A percentile compares a stretch with the other conserved stretches of the same genome.
Conservation (phyloP, 345 rosid genomes). For the Sonneratia alba region DNA sequence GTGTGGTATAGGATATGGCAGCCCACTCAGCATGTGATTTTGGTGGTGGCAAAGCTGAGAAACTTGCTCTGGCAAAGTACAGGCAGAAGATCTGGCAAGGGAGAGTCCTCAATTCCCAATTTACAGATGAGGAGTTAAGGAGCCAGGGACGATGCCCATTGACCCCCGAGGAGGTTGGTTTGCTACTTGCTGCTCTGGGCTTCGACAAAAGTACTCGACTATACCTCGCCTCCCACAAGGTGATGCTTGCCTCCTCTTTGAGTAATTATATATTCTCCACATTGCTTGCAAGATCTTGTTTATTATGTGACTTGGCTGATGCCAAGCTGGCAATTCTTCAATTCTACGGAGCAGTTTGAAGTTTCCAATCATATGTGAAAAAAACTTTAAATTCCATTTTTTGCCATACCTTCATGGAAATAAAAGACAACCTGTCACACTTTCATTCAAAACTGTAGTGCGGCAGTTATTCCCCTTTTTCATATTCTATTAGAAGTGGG, state of each 20-base stretch:
- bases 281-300: not conserved
- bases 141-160: slow-evolving; percentile 91
- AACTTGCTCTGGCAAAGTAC: slow-evolving; percentile 80
- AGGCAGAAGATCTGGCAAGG: slow-evolving; percentile 94
- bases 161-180: slow-evolving; percentile 97
- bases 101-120: slow-evolving; percentile 87
- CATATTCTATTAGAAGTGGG: no score
- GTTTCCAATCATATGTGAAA: not conserved
- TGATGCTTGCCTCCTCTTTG: slow-evolving; percentile 5
- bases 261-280: not conserved
- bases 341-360: not conserved
- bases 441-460: not conserved
- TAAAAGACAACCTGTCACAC: not conserved
- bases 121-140: slow-evolving; percentile 80
- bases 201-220: slow-evolving; percentile 78
- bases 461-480: no score
- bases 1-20: slow-evolving; percentile 65
- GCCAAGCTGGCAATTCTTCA: not conserved
- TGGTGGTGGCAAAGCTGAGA: slow-evolving; percentile 96
- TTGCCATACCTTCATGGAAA: not conserved
- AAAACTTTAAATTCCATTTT: not conserved
- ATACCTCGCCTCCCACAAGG: slow-evolving; percentile 96
- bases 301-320: not conserved
- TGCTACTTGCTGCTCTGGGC: slow-evolving; percentile 81
- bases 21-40: slow-evolving; percentile 97